phyloP scores from a whole-genome alignment of 129 eudicot species.

The carrot (Daucus carota) region DH1_v3.0 NC_030386.2:25693001-25693500 shows the following conservation, averaged over 20 bases:
- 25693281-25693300: constrained; percentile 51
- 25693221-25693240: constrained; percentile 50
- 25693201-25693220: constrained; percentile 54
- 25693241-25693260: constrained; percentile 52
- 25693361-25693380: constrained; percentile 94
- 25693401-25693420: constrained; percentile 44
- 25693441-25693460: constrained; percentile 64
- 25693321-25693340: constrained; percentile 44
- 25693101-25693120: constrained; percentile 59
- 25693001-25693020: constrained; percentile 71
- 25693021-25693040: constrained; percentile 56
- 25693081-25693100: constrained; percentile 71
- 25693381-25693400: constrained; percentile 57
- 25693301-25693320: constrained; percentile 30
- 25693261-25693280: constrained; percentile 80
- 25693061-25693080: constrained; percentile 80
- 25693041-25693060: constrained; percentile 79
- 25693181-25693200: constrained; percentile 64
- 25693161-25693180: constrained; percentile 82
- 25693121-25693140: constrained; percentile 67
- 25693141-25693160: constrained; percentile 60
- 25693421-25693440: constrained; percentile 77
- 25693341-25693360: constrained; percentile 49
- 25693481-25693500: constrained; percentile 51
- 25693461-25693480: constrained; percentile 58